Conservation (phyloP, 2,329 filamentous ascomycete genomes). For the Plectosphaerella plurivora region DNA sequence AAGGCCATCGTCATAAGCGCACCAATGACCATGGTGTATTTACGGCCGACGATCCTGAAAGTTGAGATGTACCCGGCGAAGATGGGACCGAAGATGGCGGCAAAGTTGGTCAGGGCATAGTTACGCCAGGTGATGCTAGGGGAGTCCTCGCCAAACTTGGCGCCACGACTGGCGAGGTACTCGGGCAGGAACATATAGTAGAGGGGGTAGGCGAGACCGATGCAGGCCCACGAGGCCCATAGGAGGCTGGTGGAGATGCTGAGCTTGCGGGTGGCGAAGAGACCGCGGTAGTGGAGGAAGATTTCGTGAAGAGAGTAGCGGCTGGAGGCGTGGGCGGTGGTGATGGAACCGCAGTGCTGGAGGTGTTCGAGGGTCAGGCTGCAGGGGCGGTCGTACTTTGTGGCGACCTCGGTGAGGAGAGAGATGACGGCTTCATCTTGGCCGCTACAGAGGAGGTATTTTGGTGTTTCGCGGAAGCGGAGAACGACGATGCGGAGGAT, state of each 20-base stretch:
- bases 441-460: conserved; percentile 38
- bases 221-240: conserved; percentile 37
- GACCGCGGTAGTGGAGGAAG: conserved; percentile 23
- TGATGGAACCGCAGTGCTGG: conserved; percentile 14
- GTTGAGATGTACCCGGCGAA: conserved; percentile 34
- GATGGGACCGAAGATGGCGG: conserved; percentile 34
- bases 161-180: conserved; percentile 34
- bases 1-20: conserved; percentile 39
- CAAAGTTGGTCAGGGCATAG: conserved; percentile 30
- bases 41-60: conserved; percentile 30
- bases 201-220: conserved; percentile 41
- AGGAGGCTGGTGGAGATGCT: conserved; percentile 27
- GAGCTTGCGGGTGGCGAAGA: conserved; percentile 26
- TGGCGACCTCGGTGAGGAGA: conserved; percentile 40
- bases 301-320: conserved; percentile 17
- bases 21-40: conserved; percentile 39
- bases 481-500: conserved; percentile 41
- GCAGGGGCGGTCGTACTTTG: conserved; percentile 27
- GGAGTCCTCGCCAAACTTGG: conserved; percentile 17
- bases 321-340: conserved; percentile 1
- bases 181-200: conserved; percentile 42
- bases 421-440: conserved; percentile 41
- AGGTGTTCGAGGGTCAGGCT: conserved; percentile 32
- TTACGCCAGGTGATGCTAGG: conserved; percentile 27
- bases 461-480: conserved; percentile 41